These are phyloP conservation scores for Podospora bellae-mahoneyi DNA, from an alignment of 495 filamentous ascomycete genomes.

Conservation along the genomic window DNA sequence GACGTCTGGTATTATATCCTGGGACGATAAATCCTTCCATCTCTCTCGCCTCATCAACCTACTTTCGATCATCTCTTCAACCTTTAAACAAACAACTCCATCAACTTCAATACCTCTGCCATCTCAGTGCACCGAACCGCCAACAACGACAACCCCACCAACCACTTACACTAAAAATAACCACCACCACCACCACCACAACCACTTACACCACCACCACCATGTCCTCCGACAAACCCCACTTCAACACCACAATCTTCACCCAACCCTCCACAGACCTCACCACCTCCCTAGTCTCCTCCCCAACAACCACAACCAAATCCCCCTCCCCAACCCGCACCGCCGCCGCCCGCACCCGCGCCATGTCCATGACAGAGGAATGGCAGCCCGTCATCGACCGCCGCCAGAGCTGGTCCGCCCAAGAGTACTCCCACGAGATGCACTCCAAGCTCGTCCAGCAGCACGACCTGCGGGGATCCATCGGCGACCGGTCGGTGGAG, in stretches of 20 bases:
- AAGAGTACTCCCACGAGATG: slow-evolving; percentile 47
- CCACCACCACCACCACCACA: neutral
- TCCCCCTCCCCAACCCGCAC: slow-evolving; percentile 13
- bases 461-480: neutral
- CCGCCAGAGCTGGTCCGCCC: slow-evolving; percentile 43
- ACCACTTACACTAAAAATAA: neutral
- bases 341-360: slow-evolving; percentile 31
- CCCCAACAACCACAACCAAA: neutral
- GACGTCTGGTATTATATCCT: neutral
- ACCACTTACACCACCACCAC: neutral
- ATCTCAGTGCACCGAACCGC: neutral
- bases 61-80: neutral
- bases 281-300: neutral
- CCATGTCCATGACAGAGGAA: slow-evolving; percentile 34
- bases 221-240: neutral
- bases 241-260: neutral
- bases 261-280: neutral
- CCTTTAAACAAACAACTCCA: neutral
- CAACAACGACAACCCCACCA: neutral
- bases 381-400: slow-evolving; percentile 47
- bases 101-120: neutral
- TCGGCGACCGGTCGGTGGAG: neutral
- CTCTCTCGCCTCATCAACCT: neutral
- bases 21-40: neutral
- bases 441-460: slow-evolving; percentile 31